These are phyloP conservation scores for Mrakia frigida DNA, from an alignment of 768 basidiomycete species.

Conservation along the genomic window DNA sequence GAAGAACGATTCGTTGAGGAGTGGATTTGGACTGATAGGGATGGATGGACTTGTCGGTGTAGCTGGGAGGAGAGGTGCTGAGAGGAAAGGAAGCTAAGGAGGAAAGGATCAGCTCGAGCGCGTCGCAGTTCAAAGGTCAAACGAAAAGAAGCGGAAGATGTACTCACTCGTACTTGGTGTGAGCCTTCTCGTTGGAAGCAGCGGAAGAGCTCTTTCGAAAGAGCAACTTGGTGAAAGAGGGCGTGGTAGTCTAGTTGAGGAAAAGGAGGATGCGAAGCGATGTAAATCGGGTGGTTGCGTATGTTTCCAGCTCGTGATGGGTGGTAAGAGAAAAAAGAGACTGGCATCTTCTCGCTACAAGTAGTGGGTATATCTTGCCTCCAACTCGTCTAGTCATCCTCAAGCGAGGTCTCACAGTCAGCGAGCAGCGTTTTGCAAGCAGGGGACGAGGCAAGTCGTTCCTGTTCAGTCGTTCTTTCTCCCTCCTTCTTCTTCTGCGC, in stretches of 20 bases:
- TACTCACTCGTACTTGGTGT: neutral
- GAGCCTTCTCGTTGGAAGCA: neutral
- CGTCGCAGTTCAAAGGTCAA: neutral
- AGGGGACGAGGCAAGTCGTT: neutral
- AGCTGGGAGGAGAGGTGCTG: neutral
- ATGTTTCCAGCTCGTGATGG: neutral
- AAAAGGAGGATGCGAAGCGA: neutral
- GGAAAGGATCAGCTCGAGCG: neutral
- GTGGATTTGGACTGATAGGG: neutral
- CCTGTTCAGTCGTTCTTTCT: too few relatives aligned
- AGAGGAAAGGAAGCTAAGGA: too few relatives aligned
- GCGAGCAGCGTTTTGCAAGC: neutral
- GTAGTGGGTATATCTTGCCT: neutral
- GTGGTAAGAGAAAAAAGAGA: neutral
- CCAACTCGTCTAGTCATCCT: neutral
- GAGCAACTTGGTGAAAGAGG: constrained; percentile 11
- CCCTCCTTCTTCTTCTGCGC: too few relatives aligned
- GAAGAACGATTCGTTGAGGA: constrained; percentile 3
- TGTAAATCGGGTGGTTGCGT: neutral
- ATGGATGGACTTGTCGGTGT: neutral
- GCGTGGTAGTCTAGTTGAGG: neutral
- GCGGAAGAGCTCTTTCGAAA: neutral
- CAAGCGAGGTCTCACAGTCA: neutral
- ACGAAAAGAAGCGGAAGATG: neutral
- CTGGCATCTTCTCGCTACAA: neutral